Percentiles rank a stretch among this genome's conserved stretches.
Conservation (phyloP, 2,329 filamentous ascomycete species). For the Nemania sp. region DNA sequence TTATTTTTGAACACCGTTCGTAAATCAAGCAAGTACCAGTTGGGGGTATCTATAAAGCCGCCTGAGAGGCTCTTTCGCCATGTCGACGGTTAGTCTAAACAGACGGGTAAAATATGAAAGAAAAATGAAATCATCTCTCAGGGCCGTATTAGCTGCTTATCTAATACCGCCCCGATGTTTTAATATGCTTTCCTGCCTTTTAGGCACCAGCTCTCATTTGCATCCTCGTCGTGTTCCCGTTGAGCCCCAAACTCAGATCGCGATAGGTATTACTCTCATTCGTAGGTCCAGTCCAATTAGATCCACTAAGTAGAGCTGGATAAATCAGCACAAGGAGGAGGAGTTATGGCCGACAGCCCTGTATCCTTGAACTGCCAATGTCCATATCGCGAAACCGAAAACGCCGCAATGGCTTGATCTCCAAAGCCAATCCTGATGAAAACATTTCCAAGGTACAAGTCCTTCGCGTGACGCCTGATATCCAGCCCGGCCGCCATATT, state of each 20-base stretch:
- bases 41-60: conserved; percentile 24
- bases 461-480: conserved; percentile 10
- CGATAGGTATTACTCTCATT: conserved; percentile 1
- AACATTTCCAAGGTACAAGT: conserved; percentile 4
- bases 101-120: conserved; percentile 7
- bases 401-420: conserved; percentile 14
- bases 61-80: background rate
- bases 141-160: conserved; percentile 6
- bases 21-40: conserved; percentile 4
- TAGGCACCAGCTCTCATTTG: background rate
- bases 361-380: background rate
- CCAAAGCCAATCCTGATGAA: conserved; percentile 15
- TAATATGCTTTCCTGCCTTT: background rate
- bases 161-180: conserved; percentile 9
- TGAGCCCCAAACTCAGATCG: background rate
- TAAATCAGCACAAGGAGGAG: background rate
- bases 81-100: conserved; percentile 8
- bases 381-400: conserved; percentile 14
- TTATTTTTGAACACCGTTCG: background rate
- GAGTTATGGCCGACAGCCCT: conserved; percentile 1
- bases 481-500: conserved; percentile 12
- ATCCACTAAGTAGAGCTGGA: no score
- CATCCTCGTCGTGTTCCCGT: background rate
- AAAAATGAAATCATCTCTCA: background rate
- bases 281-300: no score